Percentiles rank a stretch among this genome's conserved stretches.
Conservation (phyloP, 306 rosid species). For the Alnus glutinosa region DNA sequence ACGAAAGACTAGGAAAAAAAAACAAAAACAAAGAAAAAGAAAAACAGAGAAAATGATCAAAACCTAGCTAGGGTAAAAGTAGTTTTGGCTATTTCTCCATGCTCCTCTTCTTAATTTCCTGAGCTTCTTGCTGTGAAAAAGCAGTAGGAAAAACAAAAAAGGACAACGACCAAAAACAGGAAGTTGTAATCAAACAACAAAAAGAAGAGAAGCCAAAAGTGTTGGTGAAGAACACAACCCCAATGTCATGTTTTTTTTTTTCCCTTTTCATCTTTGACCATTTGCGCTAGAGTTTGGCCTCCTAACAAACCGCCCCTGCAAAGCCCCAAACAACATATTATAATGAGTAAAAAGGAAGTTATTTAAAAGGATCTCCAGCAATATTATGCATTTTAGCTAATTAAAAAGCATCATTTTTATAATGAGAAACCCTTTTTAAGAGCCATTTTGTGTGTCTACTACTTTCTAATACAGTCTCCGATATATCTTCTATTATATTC, state of each 20-base stretch:
- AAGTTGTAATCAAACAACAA: constrained; percentile 2
- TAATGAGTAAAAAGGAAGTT: too few relatives aligned
- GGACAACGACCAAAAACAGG: background rate
- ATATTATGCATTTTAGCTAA: too few relatives aligned
- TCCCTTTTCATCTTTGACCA: constrained; percentile 29
- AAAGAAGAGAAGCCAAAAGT: background rate
- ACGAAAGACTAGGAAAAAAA: background rate
- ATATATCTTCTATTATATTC: too few relatives aligned
- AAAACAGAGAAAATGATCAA: background rate
- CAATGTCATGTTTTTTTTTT: constrained; percentile 11
- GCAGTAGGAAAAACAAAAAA: background rate
- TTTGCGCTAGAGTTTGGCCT: constrained; percentile 59
- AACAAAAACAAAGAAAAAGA: constrained; percentile 9
- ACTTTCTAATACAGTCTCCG: too few relatives aligned
- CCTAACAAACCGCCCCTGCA: constrained; percentile 89
- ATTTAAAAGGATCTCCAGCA: too few relatives aligned
- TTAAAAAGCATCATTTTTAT: too few relatives aligned
- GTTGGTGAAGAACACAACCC: background rate
- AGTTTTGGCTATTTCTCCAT: constrained; percentile 20
- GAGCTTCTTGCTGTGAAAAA: constrained; percentile 10
- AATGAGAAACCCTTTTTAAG: too few relatives aligned
- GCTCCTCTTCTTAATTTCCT: constrained; percentile 27
- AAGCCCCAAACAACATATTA: constrained; percentile 28
- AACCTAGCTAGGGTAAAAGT: constrained; percentile 7
- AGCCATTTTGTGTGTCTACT: too few relatives aligned